Conservation (phyloP, 2,329 filamentous ascomycete species). For the Magnaporthiopsis incrustans region DNA sequence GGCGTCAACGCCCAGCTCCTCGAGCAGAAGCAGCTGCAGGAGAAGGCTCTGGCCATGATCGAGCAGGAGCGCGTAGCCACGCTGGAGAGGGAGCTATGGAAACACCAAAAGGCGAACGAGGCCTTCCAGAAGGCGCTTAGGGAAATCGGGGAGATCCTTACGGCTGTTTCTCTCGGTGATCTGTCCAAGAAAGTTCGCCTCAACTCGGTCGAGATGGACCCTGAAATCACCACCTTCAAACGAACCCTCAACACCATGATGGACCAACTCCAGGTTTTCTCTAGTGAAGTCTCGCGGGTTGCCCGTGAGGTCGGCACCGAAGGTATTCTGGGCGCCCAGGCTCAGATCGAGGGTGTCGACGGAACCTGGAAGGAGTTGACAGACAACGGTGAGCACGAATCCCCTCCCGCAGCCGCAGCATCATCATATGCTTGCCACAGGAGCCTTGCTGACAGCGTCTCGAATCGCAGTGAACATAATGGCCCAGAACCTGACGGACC, state of each 20-base stretch:
- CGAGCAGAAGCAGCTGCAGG: slow-evolving; percentile 78
- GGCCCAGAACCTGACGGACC: slow-evolving; percentile 74
- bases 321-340: slow-evolving; percentile 87
- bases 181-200: slow-evolving; percentile 95
- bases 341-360: slow-evolving; percentile 86
- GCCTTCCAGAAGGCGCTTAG: slow-evolving; percentile 96
- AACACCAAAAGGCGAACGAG: slow-evolving; percentile 96
- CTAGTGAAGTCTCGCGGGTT: slow-evolving; percentile 89
- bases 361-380: slow-evolving; percentile 98
- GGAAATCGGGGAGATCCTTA: slow-evolving; percentile 96
- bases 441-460: neutral
- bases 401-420: neutral
- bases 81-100: slow-evolving; percentile 87
- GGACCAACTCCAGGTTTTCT: slow-evolving; percentile 94
- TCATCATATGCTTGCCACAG: neutral
- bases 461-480: slow-evolving; percentile 61
- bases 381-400: slow-evolving; percentile 56
- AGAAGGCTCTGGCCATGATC: slow-evolving; percentile 71
- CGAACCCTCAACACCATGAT: slow-evolving; percentile 99
- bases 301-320: slow-evolving; percentile 95
- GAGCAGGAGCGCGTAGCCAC: slow-evolving; percentile 83
- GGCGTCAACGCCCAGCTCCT: slow-evolving; percentile 79
- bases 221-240: slow-evolving; percentile 96
- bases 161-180: slow-evolving; percentile 89
- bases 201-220: slow-evolving; percentile 93